These are phyloP conservation scores for Cryptococcus sp. DNA, from an alignment of 1,284 basidiomycete genomes.

Conservation along the genomic window DNA sequence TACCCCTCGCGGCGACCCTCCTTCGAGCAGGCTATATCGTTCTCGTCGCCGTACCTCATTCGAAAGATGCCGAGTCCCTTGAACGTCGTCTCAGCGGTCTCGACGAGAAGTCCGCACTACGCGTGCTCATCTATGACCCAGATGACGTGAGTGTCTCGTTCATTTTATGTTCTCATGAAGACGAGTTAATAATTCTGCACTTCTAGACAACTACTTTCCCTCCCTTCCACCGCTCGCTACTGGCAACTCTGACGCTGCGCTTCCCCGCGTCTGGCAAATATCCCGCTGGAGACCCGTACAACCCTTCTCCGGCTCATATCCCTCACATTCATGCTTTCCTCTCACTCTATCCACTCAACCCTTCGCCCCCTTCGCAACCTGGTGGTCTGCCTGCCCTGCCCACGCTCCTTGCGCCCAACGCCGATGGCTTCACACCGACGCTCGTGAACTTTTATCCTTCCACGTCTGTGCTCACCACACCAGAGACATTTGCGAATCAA, in stretches of 20 bases:
- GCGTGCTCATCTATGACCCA: constrained; percentile 51
- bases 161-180: not conserved
- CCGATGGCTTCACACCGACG: constrained; percentile 26
- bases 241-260: constrained; percentile 48
- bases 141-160: constrained; percentile 39
- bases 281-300: constrained; percentile 41
- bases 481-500: constrained; percentile 47
- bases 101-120: constrained; percentile 42
- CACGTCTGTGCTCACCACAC: constrained; percentile 38
- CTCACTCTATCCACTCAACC: constrained; percentile 49
- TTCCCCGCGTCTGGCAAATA: constrained; percentile 38
- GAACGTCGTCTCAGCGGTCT: constrained; percentile 44
- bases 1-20: constrained; percentile 43
- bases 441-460: constrained; percentile 50
- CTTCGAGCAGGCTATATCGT: constrained; percentile 52
- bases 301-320: constrained; percentile 36
- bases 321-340: constrained; percentile 49
- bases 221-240: constrained; percentile 50
- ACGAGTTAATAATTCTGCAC: not conserved
- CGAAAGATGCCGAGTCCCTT: constrained; percentile 48
- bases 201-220: constrained; percentile 44
- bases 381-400: constrained; percentile 48
- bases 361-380: constrained; percentile 41
- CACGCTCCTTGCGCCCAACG: constrained; percentile 36
- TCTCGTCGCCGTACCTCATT: constrained; percentile 48